A percentile compares a stretch with the other conserved stretches of the same genome.
Evolutionary conservation across 176 grass and related monocot species (phyloP).

Genomic region (Eragrostis curvula): DNA sequence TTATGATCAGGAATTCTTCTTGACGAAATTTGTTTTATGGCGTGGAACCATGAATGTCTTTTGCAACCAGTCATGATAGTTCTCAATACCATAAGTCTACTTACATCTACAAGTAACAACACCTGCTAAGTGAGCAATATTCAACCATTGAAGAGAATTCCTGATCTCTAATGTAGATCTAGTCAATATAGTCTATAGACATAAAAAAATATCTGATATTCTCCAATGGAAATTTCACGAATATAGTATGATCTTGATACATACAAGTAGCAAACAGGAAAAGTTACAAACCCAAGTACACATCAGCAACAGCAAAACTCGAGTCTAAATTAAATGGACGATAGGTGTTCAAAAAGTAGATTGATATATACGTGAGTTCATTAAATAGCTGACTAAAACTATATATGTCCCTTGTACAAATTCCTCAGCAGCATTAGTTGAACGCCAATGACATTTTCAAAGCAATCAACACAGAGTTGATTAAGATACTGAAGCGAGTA

Average conservation of each 20-base stretch:
- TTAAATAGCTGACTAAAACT: neutral
- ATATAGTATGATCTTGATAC: conserved; percentile 4
- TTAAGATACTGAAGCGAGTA: neutral
- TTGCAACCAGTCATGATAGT: neutral
- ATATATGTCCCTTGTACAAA: neutral
- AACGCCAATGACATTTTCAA: neutral
- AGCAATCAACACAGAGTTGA: neutral
- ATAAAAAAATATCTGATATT: neutral
- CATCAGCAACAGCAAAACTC: neutral
- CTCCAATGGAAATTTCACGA: neutral
- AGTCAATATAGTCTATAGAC: neutral
- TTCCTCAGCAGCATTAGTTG: neutral
- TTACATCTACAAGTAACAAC: neutral
- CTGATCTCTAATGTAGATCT: neutral
- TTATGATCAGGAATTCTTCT: neutral
- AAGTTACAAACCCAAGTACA: neutral
- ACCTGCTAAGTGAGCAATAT: conserved; percentile 9
- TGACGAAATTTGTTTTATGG: neutral
- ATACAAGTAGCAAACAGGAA: neutral
- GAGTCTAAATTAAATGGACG: neutral
- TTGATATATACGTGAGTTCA: neutral
- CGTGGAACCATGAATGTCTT: neutral
- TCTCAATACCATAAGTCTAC: neutral
- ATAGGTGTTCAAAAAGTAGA: neutral
- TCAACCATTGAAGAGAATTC: neutral